phyloP scores from a whole-genome alignment of 2,329 filamentous ascomycete genomes.

The Apiospora pterosperma region DNA sequence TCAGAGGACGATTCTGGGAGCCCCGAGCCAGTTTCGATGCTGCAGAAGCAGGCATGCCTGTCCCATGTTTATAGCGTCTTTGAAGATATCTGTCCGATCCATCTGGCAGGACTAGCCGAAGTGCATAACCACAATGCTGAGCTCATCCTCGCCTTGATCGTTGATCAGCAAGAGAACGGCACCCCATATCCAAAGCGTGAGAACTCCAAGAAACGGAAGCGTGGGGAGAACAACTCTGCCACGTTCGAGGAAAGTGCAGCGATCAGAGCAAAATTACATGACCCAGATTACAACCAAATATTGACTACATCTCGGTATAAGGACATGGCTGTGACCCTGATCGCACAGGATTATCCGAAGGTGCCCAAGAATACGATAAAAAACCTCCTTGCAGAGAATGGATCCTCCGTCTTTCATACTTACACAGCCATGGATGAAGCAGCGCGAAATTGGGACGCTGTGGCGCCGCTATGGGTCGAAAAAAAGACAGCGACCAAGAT shows the following conservation, averaged over 20 bases:
- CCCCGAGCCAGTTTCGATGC: neutral
- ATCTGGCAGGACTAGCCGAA: slow-evolving; percentile 26
- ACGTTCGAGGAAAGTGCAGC: slow-evolving; percentile 10
- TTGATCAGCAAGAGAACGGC: slow-evolving; percentile 37
- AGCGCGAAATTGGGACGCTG: slow-evolving; percentile 15
- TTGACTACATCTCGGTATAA: slow-evolving; percentile 12
- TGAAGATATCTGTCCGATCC: slow-evolving; percentile 41
- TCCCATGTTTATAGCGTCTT: slow-evolving; percentile 33
- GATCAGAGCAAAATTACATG: slow-evolving; percentile 16
- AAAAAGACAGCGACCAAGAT: slow-evolving; percentile 26
- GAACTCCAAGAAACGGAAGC: slow-evolving; percentile 39
- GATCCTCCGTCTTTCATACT: slow-evolving; percentile 30
- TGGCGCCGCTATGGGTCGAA: slow-evolving; percentile 15
- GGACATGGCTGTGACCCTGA: slow-evolving; percentile 19
- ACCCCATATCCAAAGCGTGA: slow-evolving; percentile 31
- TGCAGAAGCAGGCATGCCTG: slow-evolving; percentile 20
- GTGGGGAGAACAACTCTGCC: slow-evolving; percentile 17
- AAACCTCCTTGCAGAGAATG: slow-evolving; percentile 18
- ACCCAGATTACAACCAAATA: slow-evolving; percentile 5
- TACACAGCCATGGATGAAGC: slow-evolving; percentile 30
- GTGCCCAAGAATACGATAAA: slow-evolving; percentile 25
- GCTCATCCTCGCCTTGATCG: slow-evolving; percentile 32
- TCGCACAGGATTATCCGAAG: slow-evolving; percentile 33
- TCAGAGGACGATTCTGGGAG: neutral
- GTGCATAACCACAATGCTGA: slow-evolving; percentile 26